Percentiles rank a stretch among this genome's conserved stretches.
Evolutionary conservation across 805 yeast genomes (phyloP).

Genomic region (Monosporozyma solicola): DNA sequence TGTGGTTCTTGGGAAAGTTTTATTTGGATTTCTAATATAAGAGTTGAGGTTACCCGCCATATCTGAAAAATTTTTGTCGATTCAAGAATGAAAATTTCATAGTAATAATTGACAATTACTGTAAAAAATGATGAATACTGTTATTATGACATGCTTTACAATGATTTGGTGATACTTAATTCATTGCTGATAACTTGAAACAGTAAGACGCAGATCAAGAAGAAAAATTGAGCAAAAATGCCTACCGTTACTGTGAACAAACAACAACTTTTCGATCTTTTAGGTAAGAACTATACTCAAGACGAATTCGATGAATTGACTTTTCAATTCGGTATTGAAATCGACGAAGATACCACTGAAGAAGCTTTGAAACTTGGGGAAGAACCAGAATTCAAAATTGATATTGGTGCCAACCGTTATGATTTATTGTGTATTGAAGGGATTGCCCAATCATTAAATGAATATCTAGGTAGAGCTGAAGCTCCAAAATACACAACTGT

Average conservation of each 20-base stretch:
- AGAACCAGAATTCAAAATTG: slow-evolving; percentile 91
- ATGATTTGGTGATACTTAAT: not conserved
- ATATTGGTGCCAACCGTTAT: slow-evolving; percentile 96
- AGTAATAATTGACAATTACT: not conserved
- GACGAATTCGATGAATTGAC: slow-evolving; percentile 95
- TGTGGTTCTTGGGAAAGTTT: not conserved
- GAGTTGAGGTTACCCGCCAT: not conserved
- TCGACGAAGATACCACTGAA: slow-evolving; percentile 94
- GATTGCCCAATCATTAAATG: slow-evolving; percentile 88
- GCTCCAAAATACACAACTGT: slow-evolving; percentile 61
- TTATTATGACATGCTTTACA: not conserved
- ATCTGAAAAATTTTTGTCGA: not conserved
- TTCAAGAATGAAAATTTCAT: not conserved
- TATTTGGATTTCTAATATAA: not conserved
- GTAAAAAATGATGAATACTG: not conserved
- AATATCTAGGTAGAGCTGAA: slow-evolving; percentile 62
- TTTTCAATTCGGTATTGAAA: slow-evolving; percentile 94
- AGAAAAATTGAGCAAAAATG: slow-evolving; percentile 38
- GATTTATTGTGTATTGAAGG: slow-evolving; percentile 98
- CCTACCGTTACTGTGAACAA: slow-evolving; percentile 97
- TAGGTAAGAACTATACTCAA: slow-evolving; percentile 65
- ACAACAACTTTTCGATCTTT: slow-evolving; percentile 74
- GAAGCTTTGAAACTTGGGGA: slow-evolving; percentile 37
- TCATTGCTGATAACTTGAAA: not conserved
- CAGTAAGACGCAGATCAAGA: not conserved